Base-by-base conservation (phyloP, 2,329 filamentous ascomycete species). In the Dendrostoma leiphaemia region DNA sequence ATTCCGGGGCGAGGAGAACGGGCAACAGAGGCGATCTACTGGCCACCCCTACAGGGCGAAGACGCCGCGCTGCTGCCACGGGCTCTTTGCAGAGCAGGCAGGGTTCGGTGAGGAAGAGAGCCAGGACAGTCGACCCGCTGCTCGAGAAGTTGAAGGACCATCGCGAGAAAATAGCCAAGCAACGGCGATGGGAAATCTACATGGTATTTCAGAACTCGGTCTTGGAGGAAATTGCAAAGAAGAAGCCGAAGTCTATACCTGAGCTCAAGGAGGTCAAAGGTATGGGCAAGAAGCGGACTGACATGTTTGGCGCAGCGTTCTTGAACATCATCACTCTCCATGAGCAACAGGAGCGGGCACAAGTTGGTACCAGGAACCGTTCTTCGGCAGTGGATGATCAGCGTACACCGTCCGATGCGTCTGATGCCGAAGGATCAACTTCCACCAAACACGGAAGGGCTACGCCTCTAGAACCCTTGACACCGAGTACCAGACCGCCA, bases 291-390 rank as follows among this genome's bases (percentile, higher is more conserved):
- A 47, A 49, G 23, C 43, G 37, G 17, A 23, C 31, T 13, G 28
- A 51, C 12, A 50, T 17, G 17, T 46, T 34, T 10, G 52, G 47
- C 5, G 34, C 47, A 13, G 46, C 46, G 12, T 38, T 38, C 23
- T 46, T 50, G n/a, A 51, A 46, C 40, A 50, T 51, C 8, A 32
- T 46, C 13, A 24, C 37, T 6, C 8, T 51, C 17, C 40, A 50
- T 26, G 38, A 40, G 13, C 29, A 15, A 12, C 23, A 45, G 8
- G 40, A 44, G 43, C 12, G 21, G 24, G 12, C 19, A 40, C 37
- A 13, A 24, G 12, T 9, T 13, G 12, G 37, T 10, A 6, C 37
- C 21, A 13, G 10, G 15, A 21, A 24, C n/a, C n/a, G n/a, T n/a
- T n/a, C n/a, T n/a, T 7, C 3, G 12, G 21, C 13, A 3, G 7